These are phyloP conservation scores for Arachis hypogaea DNA, from an alignment of 306 rosid species.

Conservation along the genomic window DNA sequence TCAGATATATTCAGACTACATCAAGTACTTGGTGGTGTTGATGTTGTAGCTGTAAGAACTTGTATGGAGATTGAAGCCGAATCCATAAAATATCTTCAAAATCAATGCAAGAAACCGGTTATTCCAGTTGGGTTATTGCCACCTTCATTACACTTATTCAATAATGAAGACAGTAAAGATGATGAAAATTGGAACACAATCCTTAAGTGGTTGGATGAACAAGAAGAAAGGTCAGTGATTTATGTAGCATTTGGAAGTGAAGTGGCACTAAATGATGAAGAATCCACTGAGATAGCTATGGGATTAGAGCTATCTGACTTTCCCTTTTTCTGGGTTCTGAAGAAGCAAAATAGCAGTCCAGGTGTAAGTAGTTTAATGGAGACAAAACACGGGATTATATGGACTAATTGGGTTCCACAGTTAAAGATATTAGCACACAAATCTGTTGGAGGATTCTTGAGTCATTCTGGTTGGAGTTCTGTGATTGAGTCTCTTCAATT, in stretches of 20 bases:
- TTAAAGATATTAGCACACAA: neutral
- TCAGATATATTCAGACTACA: neutral
- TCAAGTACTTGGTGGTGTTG: neutral
- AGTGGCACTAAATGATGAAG: neutral
- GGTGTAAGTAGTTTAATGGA: neutral
- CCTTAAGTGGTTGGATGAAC: neutral
- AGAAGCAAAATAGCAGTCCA: neutral
- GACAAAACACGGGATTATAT: neutral
- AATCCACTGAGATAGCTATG: constrained; percentile 5
- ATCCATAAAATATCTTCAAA: neutral
- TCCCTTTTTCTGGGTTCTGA: neutral
- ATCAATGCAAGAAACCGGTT: neutral
- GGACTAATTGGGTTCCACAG: neutral
- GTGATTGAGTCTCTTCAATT: neutral
- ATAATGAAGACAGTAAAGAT: neutral
- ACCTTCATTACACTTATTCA: neutral
- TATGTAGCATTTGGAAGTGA: constrained; percentile 9
- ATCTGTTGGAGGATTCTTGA: neutral
- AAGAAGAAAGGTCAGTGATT: neutral
- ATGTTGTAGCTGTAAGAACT: neutral
- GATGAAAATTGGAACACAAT: neutral
- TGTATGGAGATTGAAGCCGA: neutral
- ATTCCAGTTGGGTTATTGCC: neutral
- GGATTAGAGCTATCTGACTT: constrained; percentile 22
- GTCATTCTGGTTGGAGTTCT: neutral